Evolutionary conservation across 2,329 filamentous ascomycete genomes (phyloP), one percentile per base, ranked within the genome.

Genomic region (Lachnellula willkommii): DNA sequence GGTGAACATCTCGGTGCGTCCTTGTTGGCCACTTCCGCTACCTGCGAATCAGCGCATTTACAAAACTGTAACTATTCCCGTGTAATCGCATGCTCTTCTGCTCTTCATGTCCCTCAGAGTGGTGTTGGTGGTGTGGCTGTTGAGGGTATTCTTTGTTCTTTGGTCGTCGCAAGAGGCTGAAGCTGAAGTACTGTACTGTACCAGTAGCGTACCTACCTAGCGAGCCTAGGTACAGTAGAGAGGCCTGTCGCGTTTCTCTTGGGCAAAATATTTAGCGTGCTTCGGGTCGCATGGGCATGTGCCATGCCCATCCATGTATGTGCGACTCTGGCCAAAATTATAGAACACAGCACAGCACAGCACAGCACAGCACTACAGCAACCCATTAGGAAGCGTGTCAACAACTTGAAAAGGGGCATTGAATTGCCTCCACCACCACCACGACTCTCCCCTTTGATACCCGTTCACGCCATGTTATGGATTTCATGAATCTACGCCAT

Each of bases 1-100:
- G 63, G 88, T 95, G 78, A 99, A 97, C 94, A 99, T 99, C 67
- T 63, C 74, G 70, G 70, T 50, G 20, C 50, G 20, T 20, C 17
- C 32, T 24, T 39, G 43, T 17, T 37, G 15, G 14, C 39, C 7
- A 14, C 14, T 42, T 7, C 17, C 20, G 49, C 42, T 24, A 22
- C 42, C 42, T 22, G 24, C 47, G 40, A 12, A 52, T 58, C 52
- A 60, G 50, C 48, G 49, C 63, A 62, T 55, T 53, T 53, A 46
- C 45, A 6, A 46, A 17, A 35, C 22, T 7, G 32, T 32, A 43
- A 45, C 15, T 17, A 8, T 42, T 20, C n/a, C 40, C 14, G 1
- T 17, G 28, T 28, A 15, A 42, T 53, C n/a, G 43, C 46, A 47
- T 50, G 15, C 42, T 53, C 35, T 52, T 22, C 32, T 9, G 17